phyloP scores from a whole-genome alignment of 345 rosid species.

The Sisymbrium altissimum region DNA sequence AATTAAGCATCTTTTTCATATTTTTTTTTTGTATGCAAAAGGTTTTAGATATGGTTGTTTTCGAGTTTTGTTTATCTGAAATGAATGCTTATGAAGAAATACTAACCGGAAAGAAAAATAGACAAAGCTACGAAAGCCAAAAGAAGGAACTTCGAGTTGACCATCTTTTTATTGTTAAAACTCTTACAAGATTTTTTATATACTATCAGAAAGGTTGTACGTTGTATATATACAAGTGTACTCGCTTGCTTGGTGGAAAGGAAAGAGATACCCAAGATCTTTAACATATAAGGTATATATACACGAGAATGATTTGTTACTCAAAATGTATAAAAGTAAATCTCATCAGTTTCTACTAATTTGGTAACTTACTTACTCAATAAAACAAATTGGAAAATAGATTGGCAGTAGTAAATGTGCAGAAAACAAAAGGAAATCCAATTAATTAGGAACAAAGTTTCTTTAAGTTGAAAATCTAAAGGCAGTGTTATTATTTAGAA shows the following conservation, averaged over 20 bases:
- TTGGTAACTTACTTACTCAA: not conserved
- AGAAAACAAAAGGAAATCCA: not conserved
- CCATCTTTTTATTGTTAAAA: not conserved
- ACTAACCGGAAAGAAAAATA: slow-evolving; percentile 14
- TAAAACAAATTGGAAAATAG: not conserved
- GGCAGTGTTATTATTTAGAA: too few relatives aligned
- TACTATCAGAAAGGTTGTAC: not conserved
- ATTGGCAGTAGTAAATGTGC: not conserved
- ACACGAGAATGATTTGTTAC: not conserved
- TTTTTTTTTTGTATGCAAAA: not conserved
- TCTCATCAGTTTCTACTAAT: not conserved
- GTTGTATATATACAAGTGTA: not conserved
- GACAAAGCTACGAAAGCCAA: slow-evolving; percentile 16
- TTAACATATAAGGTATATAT: not conserved
- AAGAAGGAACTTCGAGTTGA: slow-evolving; percentile 3
- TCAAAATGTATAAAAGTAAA: not conserved
- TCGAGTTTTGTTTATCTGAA: too few relatives aligned
- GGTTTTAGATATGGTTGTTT: not conserved
- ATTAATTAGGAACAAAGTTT: not conserved
- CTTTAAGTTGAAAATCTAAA: too few relatives aligned
- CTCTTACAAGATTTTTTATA: not conserved
- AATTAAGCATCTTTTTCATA: not conserved
- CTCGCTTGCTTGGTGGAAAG: not conserved
- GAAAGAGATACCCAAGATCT: not conserved
- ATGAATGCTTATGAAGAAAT: not conserved